Conservation (phyloP, 1,284 basidiomycete species). For the Marasmius fiardii region DNA sequence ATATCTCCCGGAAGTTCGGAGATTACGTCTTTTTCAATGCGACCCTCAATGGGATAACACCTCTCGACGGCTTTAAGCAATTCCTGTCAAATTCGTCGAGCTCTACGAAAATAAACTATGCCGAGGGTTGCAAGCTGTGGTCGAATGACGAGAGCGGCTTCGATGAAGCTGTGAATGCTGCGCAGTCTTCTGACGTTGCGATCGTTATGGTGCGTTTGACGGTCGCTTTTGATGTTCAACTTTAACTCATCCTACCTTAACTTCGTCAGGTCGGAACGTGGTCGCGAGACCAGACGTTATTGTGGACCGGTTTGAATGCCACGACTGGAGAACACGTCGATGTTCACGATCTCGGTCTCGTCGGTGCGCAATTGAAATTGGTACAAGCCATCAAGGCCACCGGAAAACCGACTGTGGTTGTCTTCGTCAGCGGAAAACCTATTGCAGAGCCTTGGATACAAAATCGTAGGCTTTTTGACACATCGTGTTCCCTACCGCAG, state of each 20-base stretch:
- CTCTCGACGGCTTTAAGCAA: constrained; percentile 57
- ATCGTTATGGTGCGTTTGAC: constrained; percentile 48
- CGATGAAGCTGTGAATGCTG: constrained; percentile 50
- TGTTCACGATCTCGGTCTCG: constrained; percentile 54
- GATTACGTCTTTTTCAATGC: constrained; percentile 75
- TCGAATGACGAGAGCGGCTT: constrained; percentile 59
- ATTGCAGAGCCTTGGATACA: constrained; percentile 71
- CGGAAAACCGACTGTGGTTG: constrained; percentile 62
- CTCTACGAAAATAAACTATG: constrained; percentile 56
- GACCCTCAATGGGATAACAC: constrained; percentile 54
- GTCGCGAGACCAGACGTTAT: constrained; percentile 34
- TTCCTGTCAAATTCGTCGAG: constrained; percentile 43
- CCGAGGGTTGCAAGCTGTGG: constrained; percentile 65
- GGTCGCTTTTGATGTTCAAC: not conserved
- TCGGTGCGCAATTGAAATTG: constrained; percentile 60
- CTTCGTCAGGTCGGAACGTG: constrained; percentile 51
- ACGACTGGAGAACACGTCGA: constrained; percentile 73
- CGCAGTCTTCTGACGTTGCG: constrained; percentile 53
- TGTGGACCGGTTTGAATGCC: constrained; percentile 60
- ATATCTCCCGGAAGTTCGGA: constrained; percentile 36
- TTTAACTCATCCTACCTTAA: not conserved
- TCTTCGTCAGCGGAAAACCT: constrained; percentile 67
- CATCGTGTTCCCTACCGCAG: not conserved
- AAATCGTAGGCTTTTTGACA: constrained; percentile 36
- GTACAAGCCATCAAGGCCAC: constrained; percentile 57